Percentiles rank a stretch among this genome's conserved stretches.
These are phyloP conservation scores for Eutrema heterophyllum DNA, from an alignment of 345 rosid species.

Conservation along the genomic window DNA sequence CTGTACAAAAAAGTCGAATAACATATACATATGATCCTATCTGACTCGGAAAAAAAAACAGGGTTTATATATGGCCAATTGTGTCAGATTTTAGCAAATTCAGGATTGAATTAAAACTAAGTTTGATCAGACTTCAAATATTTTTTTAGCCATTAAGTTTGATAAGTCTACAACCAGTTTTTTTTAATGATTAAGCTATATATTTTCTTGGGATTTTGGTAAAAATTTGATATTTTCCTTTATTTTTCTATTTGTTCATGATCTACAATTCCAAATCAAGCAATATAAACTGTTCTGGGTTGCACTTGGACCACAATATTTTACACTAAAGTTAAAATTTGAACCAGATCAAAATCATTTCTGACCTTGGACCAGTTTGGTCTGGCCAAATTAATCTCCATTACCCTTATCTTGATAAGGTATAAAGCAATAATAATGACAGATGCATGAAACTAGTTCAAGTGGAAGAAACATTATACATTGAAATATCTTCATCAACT, in stretches of 20 bases:
- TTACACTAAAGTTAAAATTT: neutral
- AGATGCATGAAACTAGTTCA: slow-evolving; percentile 35
- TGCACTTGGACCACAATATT: slow-evolving; percentile 13
- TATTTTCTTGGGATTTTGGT: neutral
- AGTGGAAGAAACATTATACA: slow-evolving; percentile 21
- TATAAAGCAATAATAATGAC: slow-evolving; percentile 23
- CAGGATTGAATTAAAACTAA: neutral
- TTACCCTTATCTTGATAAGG: slow-evolving; percentile 26
- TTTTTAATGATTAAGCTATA: too few relatives aligned
- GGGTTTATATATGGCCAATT: neutral
- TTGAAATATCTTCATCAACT: slow-evolving; percentile 27
- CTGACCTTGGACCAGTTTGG: slow-evolving; percentile 13
- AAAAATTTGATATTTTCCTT: neutral
- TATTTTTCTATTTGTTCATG: neutral
- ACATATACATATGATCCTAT: neutral
- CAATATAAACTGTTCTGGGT: neutral
- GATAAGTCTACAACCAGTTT: too few relatives aligned
- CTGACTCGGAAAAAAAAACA: neutral
- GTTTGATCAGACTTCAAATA: neutral
- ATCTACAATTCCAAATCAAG: neutral
- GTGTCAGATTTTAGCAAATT: neutral
- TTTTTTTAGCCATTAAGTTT: neutral
- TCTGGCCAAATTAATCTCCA: slow-evolving; percentile 7
- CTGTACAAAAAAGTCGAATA: neutral
- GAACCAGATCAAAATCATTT: neutral